Evolutionary conservation across 768 basidiomycete genomes (phyloP).

Genomic region (Rhodotorula paludigena): DNA sequence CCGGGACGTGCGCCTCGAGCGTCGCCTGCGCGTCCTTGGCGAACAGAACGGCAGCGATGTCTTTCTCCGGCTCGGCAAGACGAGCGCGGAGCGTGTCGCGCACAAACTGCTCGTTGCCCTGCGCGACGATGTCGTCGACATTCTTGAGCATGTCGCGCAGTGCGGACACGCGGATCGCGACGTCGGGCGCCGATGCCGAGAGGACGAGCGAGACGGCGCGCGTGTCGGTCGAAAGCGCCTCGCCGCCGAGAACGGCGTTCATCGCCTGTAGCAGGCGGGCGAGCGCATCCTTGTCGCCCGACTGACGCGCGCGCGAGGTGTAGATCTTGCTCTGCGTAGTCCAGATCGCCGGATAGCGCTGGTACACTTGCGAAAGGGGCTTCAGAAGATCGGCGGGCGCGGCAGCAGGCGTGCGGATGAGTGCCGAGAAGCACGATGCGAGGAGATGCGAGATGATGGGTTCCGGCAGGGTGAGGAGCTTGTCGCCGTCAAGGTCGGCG

Average conservation of each 20-base stretch:
- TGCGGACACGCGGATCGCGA: conserved; percentile 58
- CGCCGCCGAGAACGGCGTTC: conserved; percentile 35
- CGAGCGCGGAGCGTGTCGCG: conserved; percentile 64
- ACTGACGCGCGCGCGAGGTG: background rate
- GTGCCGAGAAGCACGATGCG: conserved; percentile 5
- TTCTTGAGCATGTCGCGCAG: conserved; percentile 50
- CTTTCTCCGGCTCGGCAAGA: conserved; percentile 59
- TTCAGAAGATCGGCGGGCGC: conserved; percentile 21
- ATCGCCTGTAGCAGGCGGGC: conserved; percentile 16
- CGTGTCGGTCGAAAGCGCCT: background rate
- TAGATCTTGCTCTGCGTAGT: conserved; percentile 11
- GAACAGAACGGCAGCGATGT: conserved; percentile 68
- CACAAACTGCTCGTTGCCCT: conserved; percentile 47
- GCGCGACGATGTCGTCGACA: conserved; percentile 19
- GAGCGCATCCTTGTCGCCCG: background rate
- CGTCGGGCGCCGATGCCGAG: conserved; percentile 51
- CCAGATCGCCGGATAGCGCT: conserved; percentile 59
- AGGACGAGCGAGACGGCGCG: conserved; percentile 20
- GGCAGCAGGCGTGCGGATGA: conserved; percentile 5
- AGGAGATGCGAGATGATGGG: conserved; percentile 27
- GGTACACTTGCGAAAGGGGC: conserved; percentile 61
- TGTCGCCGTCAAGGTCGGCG: conserved; percentile 12
- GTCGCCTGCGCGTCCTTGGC: conserved; percentile 47
- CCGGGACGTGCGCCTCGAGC: conserved; percentile 46
- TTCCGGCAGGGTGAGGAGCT: conserved; percentile 21